These are phyloP conservation scores for Infundibulicybe gibba DNA, from an alignment of 768 basidiomycete genomes.

Conservation along the genomic window DNA sequence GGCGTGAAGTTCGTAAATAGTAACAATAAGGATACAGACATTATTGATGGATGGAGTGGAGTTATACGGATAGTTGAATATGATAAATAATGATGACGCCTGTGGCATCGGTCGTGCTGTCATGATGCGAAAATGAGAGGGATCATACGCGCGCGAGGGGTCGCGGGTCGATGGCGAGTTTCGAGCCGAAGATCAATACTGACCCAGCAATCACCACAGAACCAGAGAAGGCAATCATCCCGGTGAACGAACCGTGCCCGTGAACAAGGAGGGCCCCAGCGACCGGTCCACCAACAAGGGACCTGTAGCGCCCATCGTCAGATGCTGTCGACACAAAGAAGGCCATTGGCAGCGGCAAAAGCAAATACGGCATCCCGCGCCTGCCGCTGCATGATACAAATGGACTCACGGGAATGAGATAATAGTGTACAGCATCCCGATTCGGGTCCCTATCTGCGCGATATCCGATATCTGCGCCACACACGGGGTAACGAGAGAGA, in stretches of 20 bases:
- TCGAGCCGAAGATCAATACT: constrained; percentile 48
- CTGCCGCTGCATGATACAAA: background rate
- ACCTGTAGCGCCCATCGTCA: constrained; percentile 26
- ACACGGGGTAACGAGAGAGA: constrained; percentile 64
- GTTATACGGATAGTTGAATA: too few species aligned
- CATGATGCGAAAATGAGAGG: background rate
- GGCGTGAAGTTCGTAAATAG: too few species aligned
- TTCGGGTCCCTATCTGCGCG: constrained; percentile 54
- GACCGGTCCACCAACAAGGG: constrained; percentile 60
- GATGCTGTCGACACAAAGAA: background rate
- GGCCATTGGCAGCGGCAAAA: background rate
- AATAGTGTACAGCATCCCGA: constrained; percentile 62
- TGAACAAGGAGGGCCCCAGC: constrained; percentile 54
- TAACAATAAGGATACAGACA: too few species aligned
- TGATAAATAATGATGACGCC: too few species aligned
- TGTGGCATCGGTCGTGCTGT: too few species aligned
- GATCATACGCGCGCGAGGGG: constrained; percentile 44
- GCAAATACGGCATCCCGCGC: background rate
- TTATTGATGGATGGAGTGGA: too few species aligned
- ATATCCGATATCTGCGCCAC: constrained; percentile 63
- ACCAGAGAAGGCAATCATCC: constrained; percentile 60
- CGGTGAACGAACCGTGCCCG: constrained; percentile 40
- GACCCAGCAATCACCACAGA: constrained; percentile 57
- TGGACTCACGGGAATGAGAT: constrained; percentile 67
- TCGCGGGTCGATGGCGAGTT: constrained; percentile 37